Evolutionary conservation across 495 filamentous ascomycete genomes (phyloP), one percentile per base, ranked within the genome.

Genomic region (Opeltia flavorubescens): DNA sequence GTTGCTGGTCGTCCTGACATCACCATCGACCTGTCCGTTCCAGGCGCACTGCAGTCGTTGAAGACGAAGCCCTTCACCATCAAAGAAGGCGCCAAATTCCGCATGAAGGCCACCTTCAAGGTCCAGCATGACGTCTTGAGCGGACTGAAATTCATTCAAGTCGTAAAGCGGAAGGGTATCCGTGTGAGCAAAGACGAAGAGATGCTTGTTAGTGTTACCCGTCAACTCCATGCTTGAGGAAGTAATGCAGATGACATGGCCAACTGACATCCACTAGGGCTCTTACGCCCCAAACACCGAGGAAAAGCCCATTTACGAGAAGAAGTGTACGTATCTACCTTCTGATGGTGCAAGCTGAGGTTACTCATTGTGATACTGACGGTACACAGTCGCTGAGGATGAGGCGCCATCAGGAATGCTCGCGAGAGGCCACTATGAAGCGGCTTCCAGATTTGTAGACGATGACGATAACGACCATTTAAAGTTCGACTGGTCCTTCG

Each of bases 101-200:
- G 78, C 58, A 95, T 95, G 84, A 86, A 83, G 55, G 87, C 81
- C 30, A 77, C 74, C 44, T 98, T 95, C 74, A 81, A 86, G 68
- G 93, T 98, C 15, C 84, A 96, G 69, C 86, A 94, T 57, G 84
- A 96, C 59, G 86, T 98, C 39, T 74, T 96, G 44, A 87, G 83
- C 55, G 91, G 91, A 24, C 66, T 98, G 55, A 91, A 95, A 67
- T 96, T 95, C 62, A 69, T 98, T 35, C 93, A 98, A 68, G 74
- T 83, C 9, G 82, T 94, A 13, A 94, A 89, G 75, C 74, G 87
- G 52, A 84, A 84, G 71, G 81, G 81, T 49, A 72, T 98, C 57
- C 72, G 74, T 20, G 77, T 91, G 30, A 81, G 80, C 68, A 96
- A 94, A 78, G 78, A 86, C 48, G 75, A 89, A 58, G 88, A 96